Conservation (phyloP, 2,329 filamentous ascomycete genomes). For the Furcasterigmium sp. region DNA sequence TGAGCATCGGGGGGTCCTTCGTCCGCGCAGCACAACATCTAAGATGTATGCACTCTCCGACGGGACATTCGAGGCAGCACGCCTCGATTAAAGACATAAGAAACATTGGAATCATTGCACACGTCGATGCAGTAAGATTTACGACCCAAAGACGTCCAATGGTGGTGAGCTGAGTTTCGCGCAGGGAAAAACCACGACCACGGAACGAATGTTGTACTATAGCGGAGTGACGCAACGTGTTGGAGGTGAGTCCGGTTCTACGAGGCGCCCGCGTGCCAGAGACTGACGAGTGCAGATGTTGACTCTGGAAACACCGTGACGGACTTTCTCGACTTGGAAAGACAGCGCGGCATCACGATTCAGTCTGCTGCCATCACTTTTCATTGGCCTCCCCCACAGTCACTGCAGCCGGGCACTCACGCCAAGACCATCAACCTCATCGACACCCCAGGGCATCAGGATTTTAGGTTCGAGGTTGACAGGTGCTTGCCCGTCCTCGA, state of each 20-base stretch:
- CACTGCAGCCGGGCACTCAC: constrained; percentile 24
- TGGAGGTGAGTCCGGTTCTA: constrained; percentile 49
- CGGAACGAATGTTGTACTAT: constrained; percentile 98
- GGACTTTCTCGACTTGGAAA: constrained; percentile 90
- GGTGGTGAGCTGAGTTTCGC: constrained; percentile 7
- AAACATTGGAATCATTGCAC: constrained; percentile 97
- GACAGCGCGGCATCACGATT: constrained; percentile 91
- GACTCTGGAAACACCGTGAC: constrained; percentile 96
- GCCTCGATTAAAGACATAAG: constrained; percentile 58
- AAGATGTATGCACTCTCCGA: background rate
- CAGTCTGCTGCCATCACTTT: constrained; percentile 97
- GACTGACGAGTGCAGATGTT: constrained; percentile 54
- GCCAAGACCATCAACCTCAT: constrained; percentile 82
- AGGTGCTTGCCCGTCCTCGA: constrained; percentile 84
- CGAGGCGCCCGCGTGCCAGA: background rate
- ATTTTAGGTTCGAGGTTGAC: constrained; percentile 95
- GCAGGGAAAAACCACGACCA: constrained; percentile 92
- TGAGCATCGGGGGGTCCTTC: too few species aligned
- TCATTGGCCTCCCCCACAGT: constrained; percentile 68
- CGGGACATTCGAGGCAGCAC: constrained; percentile 16
- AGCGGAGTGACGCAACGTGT: constrained; percentile 84
- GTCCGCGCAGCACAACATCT: background rate
- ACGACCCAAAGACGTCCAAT: background rate
- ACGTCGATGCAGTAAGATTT: constrained; percentile 76
- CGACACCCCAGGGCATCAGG: constrained; percentile 93